Conservation (phyloP, 2,329 filamentous ascomycete genomes). For the Ceratocystis diversiconidia region DNA sequence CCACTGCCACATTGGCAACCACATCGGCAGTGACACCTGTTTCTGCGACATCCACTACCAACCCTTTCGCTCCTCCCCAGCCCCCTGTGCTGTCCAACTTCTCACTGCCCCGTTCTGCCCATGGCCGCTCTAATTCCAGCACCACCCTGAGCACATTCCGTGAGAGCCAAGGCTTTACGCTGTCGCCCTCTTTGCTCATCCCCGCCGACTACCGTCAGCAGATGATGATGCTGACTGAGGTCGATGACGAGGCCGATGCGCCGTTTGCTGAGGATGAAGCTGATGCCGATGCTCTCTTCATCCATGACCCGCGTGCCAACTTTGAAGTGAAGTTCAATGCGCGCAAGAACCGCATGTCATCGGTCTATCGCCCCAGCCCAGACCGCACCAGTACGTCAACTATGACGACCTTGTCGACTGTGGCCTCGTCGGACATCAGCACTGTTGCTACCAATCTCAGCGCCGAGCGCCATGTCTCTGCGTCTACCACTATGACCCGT, state of each 20-base stretch:
- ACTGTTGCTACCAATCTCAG: conserved; percentile 31
- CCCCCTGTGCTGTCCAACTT: conserved; percentile 33
- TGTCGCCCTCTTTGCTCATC: conserved; percentile 50
- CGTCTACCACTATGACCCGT: conserved; percentile 39
- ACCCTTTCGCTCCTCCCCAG: conserved; percentile 33
- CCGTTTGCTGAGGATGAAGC: conserved; percentile 14
- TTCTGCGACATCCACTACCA: conserved; percentile 21
- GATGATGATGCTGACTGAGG: conserved; percentile 16
- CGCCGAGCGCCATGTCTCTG: conserved; percentile 37
- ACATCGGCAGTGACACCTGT: conserved; percentile 21
- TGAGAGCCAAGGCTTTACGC: conserved; percentile 43
- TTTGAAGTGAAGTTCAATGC: conserved; percentile 16
- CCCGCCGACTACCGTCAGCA: conserved; percentile 38
- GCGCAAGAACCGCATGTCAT: conserved; percentile 19
- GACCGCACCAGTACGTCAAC: conserved; percentile 43
- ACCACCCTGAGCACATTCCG: conserved; percentile 38
- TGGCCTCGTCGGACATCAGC: conserved; percentile 16
- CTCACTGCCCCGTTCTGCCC: conserved; percentile 33
- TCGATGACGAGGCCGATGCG: conserved; percentile 18
- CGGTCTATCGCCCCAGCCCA: conserved; percentile 26
- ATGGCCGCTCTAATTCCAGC: conserved; percentile 30
- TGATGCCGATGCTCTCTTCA: conserved; percentile 18
- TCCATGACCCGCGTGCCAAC: conserved; percentile 19
- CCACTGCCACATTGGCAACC: conserved; percentile 1
- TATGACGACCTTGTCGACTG: conserved; percentile 29